Evolutionary conservation across 495 filamentous ascomycete species (phyloP), one percentile per base, ranked within the genome.

Genomic region (Gamarada debralockiae): DNA sequence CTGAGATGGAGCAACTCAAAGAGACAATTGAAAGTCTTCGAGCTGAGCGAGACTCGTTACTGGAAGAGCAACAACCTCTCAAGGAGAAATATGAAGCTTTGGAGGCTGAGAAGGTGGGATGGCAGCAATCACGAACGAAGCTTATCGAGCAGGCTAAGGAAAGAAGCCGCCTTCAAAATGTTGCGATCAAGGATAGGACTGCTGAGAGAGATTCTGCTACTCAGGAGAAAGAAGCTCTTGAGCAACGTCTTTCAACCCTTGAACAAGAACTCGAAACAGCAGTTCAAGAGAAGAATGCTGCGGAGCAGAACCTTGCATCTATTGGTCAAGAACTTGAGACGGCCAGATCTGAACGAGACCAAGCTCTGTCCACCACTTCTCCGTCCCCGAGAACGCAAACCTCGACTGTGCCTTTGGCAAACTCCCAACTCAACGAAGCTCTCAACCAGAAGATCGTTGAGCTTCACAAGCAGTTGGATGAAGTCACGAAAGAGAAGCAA

Each of bases 1-100:
- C 87, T 1, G 92, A 96, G 59, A 79, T 96, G 52, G 90, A 97
- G 61, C 81, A 81, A 53, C 72, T 97, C 49, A 96, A 92, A 66
- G 79, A 83, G 58, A 70, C 67, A 1, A 70, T 83, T 24, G 68
- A 78, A 20, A 70, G 66, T 4, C 70, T 96, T 14, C 75, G 90
- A 63, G 72, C 72, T 12, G 91, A 97, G 64, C 82, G 85, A 1
- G 86, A 92, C 61, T 69, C 84, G 24, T 73, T 87, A 22, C 68
- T 80, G 36, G 66, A 77, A 41, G 75, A 77, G 18, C 82, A 82
- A 33, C 66, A 76, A 24, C 65, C 76, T 1, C 73, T 96, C 2
- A 78, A 83, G 61, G 70, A 79, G 40, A 73, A 79, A 55, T 49
- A 83, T 8, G 58, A 70, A 36, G 70, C 70, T 41, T 60, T 72